Base-by-base conservation (phyloP, 1,139 yeast species). In the Lodderomyces theae region DNA sequence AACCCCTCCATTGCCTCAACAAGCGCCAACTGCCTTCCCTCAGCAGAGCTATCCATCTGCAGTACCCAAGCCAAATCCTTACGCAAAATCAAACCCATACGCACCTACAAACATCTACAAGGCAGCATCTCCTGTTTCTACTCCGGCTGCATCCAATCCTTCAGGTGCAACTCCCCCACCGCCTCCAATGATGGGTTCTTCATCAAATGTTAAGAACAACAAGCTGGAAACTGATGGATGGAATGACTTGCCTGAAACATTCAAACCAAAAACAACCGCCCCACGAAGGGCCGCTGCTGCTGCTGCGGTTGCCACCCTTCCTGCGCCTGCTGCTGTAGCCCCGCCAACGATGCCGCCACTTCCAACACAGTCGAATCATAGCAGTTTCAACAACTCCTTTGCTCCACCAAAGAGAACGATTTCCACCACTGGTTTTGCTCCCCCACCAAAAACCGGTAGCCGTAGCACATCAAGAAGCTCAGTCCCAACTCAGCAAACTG, bases 201-300 rank as follows among this genome's bases (percentile, higher is more conserved):
- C 35, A 12, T 28, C 31, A 7, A n/a, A 11, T n/a, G 18, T 18
- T 7, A 35, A 26, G 10, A 35, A 17, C 32, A 77, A 72, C 52
- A 77, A 74, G 41, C 59, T 57, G 54, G 84, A 84, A 35, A 82
- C 82, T 35, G 92, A 86, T 38, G 97, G 97, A 3, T 90, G 97
- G 97, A 90, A 90, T 57, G 97, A 90, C 61, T 70, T 90, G 50
- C 96, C 97, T 38, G 74, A 82, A n/a, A 71, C 78, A 21, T 74
- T 83, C 60, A 79, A 70, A 69, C 58, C 62, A 36, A 57, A 65
- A 53, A 66, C 77, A 17, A 66, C 73, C 24, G 64, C 79, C 11
- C 72, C 78, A 26, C 74, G 83, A 51, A 72, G 79, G 41, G 72
- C 79, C 15, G 69, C 81, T 2, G 66, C 78, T 3, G 57, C 52